A percentile compares a stretch with the other conserved stretches of the same genome.
Evolutionary conservation across 495 filamentous ascomycete species (phyloP).

Genomic region (Elasticomyces elasticus): DNA sequence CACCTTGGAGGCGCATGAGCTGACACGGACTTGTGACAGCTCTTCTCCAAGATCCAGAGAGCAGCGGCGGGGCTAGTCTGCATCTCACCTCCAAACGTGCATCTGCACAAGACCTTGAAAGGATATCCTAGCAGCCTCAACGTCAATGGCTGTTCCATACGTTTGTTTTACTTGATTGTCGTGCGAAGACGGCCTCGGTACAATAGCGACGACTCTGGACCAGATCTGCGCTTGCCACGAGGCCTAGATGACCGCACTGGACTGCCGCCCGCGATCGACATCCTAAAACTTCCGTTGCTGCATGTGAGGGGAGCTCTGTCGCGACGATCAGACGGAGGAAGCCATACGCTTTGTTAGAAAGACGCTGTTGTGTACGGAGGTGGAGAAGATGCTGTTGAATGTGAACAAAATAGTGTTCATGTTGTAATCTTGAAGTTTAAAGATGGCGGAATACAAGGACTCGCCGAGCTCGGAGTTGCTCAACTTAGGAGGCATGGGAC

Average conservation of each 20-base stretch:
- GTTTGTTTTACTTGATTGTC: too few relatives aligned
- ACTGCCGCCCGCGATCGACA: neutral
- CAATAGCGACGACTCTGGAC: too few relatives aligned
- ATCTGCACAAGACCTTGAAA: too few relatives aligned
- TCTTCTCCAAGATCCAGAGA: neutral
- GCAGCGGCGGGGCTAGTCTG: neutral
- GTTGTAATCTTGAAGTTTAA: too few relatives aligned
- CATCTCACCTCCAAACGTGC: neutral
- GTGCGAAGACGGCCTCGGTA: too few relatives aligned
- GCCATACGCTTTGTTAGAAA: neutral
- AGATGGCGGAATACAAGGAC: constrained; percentile 15
- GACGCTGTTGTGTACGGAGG: too few relatives aligned
- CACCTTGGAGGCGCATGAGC: too few relatives aligned
- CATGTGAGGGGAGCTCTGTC: neutral
- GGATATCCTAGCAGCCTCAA: neutral
- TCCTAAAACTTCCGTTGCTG: neutral
- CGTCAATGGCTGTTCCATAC: neutral
- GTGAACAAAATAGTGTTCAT: too few relatives aligned
- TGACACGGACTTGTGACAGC: too few relatives aligned
- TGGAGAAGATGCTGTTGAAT: too few relatives aligned
- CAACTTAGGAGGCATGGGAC: neutral
- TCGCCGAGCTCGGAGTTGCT: constrained; percentile 15
- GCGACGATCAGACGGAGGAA: neutral
- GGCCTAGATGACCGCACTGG: neutral
- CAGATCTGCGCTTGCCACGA: neutral